Conservation (phyloP, 225 moss, liverwort and hornwort genomes). For the Antitrichia curtipendula region DNA sequence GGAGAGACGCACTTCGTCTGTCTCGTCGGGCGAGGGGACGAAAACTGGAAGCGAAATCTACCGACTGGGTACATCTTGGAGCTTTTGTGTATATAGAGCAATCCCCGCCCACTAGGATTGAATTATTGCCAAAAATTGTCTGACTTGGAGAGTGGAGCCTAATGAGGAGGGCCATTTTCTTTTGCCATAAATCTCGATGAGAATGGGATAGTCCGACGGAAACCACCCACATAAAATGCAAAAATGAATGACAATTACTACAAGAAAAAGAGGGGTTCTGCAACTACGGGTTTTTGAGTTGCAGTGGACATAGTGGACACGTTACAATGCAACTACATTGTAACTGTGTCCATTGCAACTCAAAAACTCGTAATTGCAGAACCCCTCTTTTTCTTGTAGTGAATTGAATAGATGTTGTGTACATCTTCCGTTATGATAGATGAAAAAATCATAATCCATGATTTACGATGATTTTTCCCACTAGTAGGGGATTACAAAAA, state of each 20-base stretch:
- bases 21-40: neutral
- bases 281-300: no score
- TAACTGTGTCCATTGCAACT: no score
- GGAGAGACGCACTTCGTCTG: neutral
- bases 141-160: neutral
- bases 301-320: no score
- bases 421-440: rapidly evolving
- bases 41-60: neutral
- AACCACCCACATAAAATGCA: rapidly evolving
- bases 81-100: neutral
- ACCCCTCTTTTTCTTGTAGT: no score
- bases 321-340: no score
- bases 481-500: rapidly evolving
- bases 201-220: rapidly evolving
- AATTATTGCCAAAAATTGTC: no score
- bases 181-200: rapidly evolving
- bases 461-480: rapidly evolving
- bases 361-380: no score
- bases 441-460: rapidly evolving
- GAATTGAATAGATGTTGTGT: neutral
- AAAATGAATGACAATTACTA: rapidly evolving
- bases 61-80: neutral
- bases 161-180: neutral
- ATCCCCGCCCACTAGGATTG: no score
- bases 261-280: no score